Percentiles rank a stretch among this genome's conserved stretches.
These are phyloP conservation scores for Leptographium galeiforme DNA, from an alignment of 2,329 filamentous ascomycete genomes.

Conservation along the genomic window DNA sequence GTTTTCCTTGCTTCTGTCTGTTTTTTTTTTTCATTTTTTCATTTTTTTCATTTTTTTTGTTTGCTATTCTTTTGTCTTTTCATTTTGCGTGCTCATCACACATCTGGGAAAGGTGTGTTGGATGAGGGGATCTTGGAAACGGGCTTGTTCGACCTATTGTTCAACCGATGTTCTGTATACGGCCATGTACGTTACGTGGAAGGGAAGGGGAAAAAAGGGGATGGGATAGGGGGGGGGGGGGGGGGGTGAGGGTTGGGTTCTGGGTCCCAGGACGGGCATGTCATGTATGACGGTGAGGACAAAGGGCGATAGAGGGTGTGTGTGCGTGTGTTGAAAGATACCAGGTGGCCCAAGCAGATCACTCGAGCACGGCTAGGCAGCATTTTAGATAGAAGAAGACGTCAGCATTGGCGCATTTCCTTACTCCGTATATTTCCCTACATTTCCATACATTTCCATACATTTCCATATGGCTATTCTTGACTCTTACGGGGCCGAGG, in stretches of 20 bases:
- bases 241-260: neutral
- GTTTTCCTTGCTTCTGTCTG: neutral
- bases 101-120: neutral
- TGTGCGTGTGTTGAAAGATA: neutral
- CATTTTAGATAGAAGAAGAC: slow-evolving; percentile 1
- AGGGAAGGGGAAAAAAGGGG: neutral
- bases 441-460: neutral
- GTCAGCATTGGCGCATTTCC: neutral
- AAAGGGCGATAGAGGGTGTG: neutral
- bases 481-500: neutral
- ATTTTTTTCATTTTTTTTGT: too few relatives aligned
- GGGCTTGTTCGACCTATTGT: neutral
- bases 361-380: neutral
- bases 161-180: neutral
- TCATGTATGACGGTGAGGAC: neutral
- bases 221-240: neutral
- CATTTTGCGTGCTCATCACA: neutral
- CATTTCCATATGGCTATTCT: too few relatives aligned
- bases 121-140: neutral
- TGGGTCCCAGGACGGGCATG: neutral
- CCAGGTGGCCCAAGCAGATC: neutral
- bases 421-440: neutral
- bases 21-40: neutral
- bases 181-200: neutral
- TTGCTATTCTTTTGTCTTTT: neutral